These are phyloP conservation scores for Arthrobotrys sphaeroides DNA, from an alignment of 2,329 filamentous ascomycete species.

Conservation along the genomic window DNA sequence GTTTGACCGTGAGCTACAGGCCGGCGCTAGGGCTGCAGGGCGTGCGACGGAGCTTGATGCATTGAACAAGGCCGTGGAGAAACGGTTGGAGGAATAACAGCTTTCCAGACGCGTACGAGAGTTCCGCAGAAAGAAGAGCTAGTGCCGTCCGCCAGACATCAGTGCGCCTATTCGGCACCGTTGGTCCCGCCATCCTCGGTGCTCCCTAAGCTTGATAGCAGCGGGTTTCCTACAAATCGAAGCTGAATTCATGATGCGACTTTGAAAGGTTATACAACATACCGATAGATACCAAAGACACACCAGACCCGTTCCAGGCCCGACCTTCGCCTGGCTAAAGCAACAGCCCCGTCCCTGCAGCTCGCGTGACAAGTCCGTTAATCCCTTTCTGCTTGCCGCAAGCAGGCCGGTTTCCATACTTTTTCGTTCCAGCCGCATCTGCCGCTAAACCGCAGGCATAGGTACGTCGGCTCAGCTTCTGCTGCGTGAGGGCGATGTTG, in stretches of 20 bases:
- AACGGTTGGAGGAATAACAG: constrained; percentile 3
- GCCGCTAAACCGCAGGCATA: constrained; percentile 44
- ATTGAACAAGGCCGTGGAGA: neutral
- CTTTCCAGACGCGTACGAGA: constrained; percentile 16
- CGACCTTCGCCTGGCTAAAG: constrained; percentile 7
- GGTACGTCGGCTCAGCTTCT: constrained; percentile 24
- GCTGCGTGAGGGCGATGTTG: constrained; percentile 15
- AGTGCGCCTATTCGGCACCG: constrained; percentile 7
- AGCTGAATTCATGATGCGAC: neutral
- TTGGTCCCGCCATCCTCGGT: neutral
- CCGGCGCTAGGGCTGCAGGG: constrained; percentile 5
- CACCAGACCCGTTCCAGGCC: neutral
- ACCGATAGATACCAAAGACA: constrained; percentile 7
- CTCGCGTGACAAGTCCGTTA: constrained; percentile 34
- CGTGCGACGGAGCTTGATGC: constrained; percentile 6
- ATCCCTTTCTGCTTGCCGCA: constrained; percentile 13
- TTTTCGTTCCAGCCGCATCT: constrained; percentile 34
- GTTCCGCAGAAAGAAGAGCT: neutral
- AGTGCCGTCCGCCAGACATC: constrained; percentile 17
- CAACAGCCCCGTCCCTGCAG: constrained; percentile 9
- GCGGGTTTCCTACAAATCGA: neutral
- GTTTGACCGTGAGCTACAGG: constrained; percentile 4
- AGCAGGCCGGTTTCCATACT: constrained; percentile 21
- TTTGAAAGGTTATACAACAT: constrained; percentile 18
- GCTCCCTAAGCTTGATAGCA: neutral